Base-by-base conservation (phyloP, 2,329 filamentous ascomycete genomes). In the Fusarium ambrosium region DNA sequence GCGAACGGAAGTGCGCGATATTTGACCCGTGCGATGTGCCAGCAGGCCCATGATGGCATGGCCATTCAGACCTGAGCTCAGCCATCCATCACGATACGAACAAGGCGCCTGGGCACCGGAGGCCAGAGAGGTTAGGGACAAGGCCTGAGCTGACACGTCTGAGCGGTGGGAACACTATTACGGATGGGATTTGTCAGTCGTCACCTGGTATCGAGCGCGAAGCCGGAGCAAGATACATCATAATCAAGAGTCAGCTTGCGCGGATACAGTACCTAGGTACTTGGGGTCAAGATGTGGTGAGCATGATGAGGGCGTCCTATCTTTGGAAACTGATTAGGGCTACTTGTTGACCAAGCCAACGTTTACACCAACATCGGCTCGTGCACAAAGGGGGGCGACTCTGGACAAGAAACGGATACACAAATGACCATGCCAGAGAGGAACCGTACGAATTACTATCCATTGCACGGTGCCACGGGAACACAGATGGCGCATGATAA, bases 391-490 rank as follows among this genome's bases (percentile, higher is more conserved):
- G 72, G 64, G 56, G 59, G 61, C 39, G 39, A 70, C 68, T 65
- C 66, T 59, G 65, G 53, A 67, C 69, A 73, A 65, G 65, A 65
- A 36, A 53, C 32, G 4, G 60, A 62, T 66, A 65, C 68, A 70
- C 59, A 63, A 66, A 70, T 68, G 72, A 68, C 51, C 64, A 71
- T 71, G 60, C 32, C 68, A 68, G 59, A 75, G 39, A 37, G 58
- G 32, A 62, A 53, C 77, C 62, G 77, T 79, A 77, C 66, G 72
- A 71, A 64, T 64, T 74, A 62, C 18, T 51, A 34, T 20, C 62
- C 27, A 43, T 37, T 62, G 68, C 62, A 79, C 77, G 61, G 77
- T 79, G 64, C 74, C 74, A 79, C 65, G 70, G 66, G 77, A 68
- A 73, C 74, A 73, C 41, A 60, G 63, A 63, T 51, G 41, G 43